Evolutionary conservation across 2,329 filamentous ascomycete species (phyloP).

Genomic region (Cladosporium sp.): DNA sequence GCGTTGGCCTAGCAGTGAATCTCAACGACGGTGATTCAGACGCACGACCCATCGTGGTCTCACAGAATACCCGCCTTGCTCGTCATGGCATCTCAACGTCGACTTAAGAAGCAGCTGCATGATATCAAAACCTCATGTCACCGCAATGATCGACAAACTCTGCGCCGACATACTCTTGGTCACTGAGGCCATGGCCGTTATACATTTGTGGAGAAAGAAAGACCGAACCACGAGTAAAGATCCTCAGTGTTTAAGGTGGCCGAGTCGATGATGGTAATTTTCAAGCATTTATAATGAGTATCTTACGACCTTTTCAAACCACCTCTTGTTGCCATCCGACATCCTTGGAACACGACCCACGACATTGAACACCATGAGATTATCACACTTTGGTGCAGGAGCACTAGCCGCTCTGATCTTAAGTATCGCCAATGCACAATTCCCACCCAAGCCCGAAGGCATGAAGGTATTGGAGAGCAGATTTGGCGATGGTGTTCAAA

Average conservation of each 20-base stretch:
- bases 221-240: background rate
- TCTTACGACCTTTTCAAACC: background rate
- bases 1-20: background rate
- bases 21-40: background rate
- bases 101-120: background rate
- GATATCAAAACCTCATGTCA: background rate
- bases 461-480: conserved; percentile 45
- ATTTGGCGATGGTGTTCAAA: conserved; percentile 44
- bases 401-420: background rate
- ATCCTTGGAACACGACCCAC: background rate
- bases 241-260: background rate
- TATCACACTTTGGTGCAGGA: background rate
- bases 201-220: background rate
- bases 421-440: conserved; percentile 26
- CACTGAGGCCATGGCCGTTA: background rate
- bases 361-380: background rate
- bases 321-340: background rate
- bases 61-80: no score
- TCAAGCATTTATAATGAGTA: background rate
- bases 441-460: conserved; percentile 44
- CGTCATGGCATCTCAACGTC: background rate
- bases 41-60: no score
- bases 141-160: background rate
- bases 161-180: background rate
- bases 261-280: background rate